Conservation (phyloP, 2,329 filamentous ascomycete genomes). For the Xylaria sp. region DNA sequence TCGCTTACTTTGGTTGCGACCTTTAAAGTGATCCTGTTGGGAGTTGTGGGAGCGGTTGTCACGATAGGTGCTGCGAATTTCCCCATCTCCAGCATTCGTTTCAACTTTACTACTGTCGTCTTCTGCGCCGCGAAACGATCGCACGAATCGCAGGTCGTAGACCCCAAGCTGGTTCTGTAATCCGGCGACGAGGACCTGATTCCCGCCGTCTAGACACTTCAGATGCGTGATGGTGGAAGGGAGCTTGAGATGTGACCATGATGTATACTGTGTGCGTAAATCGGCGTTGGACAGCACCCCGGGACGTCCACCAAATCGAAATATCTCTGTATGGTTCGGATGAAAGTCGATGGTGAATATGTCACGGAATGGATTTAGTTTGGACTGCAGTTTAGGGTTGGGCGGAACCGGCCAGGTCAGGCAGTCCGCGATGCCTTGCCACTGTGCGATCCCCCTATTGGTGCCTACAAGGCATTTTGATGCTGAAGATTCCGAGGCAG, state of each 20-base stretch:
- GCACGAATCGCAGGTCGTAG: conserved; percentile 65
- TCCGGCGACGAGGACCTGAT: conserved; percentile 65
- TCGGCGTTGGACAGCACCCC: conserved; percentile 59
- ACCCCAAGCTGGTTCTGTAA: conserved; percentile 61
- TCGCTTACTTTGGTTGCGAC: neutral
- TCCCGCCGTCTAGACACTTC: conserved; percentile 55
- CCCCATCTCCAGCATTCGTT: conserved; percentile 2
- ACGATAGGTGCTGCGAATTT: too few relatives aligned
- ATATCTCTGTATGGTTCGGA: conserved; percentile 54
- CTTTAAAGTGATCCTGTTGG: neutral
- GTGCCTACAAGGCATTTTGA: conserved; percentile 61
- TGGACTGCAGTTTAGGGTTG: neutral
- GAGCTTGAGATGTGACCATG: conserved; percentile 46
- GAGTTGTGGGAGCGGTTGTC: neutral
- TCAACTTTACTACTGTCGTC: neutral
- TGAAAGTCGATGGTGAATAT: conserved; percentile 63
- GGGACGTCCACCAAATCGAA: conserved; percentile 64
- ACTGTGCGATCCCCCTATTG: conserved; percentile 57
- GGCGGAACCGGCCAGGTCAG: conserved; percentile 47
- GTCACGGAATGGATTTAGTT: conserved; percentile 46
- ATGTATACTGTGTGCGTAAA: conserved; percentile 49
- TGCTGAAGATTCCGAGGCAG: conserved; percentile 54
- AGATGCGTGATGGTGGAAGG: conserved; percentile 60
- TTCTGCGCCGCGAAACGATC: neutral
- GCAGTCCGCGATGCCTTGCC: conserved; percentile 48